A percentile compares a stretch with the other conserved stretches of the same genome.
phyloP scores from a whole-genome alignment of 2,329 filamentous ascomycete species.

The Aspergillus phoenicis region DNA sequence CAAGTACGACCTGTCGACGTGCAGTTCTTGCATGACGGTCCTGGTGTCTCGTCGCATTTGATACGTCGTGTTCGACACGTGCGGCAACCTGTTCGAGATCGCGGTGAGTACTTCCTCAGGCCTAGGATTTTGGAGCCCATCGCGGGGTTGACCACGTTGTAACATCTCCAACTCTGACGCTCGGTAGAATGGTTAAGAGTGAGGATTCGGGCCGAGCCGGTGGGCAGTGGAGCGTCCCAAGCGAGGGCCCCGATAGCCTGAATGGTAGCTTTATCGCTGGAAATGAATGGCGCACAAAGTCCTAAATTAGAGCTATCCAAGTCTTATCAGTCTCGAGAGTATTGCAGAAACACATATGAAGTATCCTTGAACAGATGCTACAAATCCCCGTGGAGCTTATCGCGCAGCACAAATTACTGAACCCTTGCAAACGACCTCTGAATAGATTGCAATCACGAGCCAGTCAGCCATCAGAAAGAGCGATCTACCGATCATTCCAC shows the following conservation, averaged over 20 bases:
- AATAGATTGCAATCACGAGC: no score
- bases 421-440: no score
- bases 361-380: no score
- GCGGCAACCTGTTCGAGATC: conserved; percentile 12
- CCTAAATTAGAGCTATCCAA: no score
- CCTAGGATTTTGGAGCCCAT: neutral
- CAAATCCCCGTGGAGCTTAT: no score
- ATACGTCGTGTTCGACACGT: conserved; percentile 13
- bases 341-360: no score
- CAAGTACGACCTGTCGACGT: conserved; percentile 40
- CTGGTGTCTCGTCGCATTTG: conserved; percentile 35
- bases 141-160: neutral
- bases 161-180: neutral
- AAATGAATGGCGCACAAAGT: no score
- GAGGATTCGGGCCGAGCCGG: neutral
- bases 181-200: neutral
- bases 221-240: neutral
- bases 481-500: conserved; percentile 9
- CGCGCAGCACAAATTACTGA: no score
- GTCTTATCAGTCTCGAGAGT: no score
- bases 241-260: no score
- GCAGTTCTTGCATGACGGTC: conserved; percentile 39
- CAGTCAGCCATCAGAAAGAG: no score
- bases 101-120: neutral
- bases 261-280: no score